A percentile compares a stretch with the other conserved stretches of the same genome.
phyloP scores from a whole-genome alignment of 2,329 filamentous ascomycete species.

The Curvularia hawaiiensis region DNA sequence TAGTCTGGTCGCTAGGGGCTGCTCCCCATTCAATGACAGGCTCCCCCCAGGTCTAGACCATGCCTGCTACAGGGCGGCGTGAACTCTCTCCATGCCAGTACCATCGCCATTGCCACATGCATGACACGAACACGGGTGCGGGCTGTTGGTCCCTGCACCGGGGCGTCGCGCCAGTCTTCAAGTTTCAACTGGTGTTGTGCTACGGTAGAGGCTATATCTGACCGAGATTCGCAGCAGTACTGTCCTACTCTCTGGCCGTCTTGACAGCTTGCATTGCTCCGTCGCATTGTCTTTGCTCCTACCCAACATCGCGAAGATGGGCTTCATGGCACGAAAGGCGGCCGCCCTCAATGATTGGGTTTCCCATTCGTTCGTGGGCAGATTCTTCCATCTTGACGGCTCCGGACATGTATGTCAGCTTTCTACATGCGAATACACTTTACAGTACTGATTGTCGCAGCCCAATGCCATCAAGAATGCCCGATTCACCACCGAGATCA shows the following conservation, averaged over 20 bases:
- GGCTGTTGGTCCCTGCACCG: conserved; percentile 4
- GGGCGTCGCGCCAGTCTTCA: background rate
- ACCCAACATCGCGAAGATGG: conserved; percentile 14
- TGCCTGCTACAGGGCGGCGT: background rate
- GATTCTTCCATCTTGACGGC: conserved; percentile 75
- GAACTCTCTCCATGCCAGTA: background rate
- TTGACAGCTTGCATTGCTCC: background rate
- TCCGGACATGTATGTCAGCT: conserved; percentile 74
- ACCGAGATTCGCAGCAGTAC: background rate
- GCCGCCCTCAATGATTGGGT: conserved; percentile 40
- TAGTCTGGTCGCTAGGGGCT: background rate
- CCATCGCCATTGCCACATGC: conserved; percentile 5
- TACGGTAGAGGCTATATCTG: conserved; percentile 8
- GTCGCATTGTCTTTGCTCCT: background rate
- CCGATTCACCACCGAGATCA: conserved; percentile 81
- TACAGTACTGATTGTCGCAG: conserved; percentile 48
- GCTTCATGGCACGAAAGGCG: conserved; percentile 26
- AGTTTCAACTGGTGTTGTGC: background rate
- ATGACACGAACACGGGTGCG: conserved; percentile 12
- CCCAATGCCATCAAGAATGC: conserved; percentile 73
- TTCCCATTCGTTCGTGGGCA: conserved; percentile 42
- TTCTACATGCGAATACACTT: background rate
- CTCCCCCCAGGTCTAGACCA: conserved; percentile 1
- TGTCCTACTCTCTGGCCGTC: background rate
- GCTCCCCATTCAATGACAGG: background rate